Base-by-base conservation (phyloP, 2,329 filamentous ascomycete species). In the Triangularia setosa region DNA sequence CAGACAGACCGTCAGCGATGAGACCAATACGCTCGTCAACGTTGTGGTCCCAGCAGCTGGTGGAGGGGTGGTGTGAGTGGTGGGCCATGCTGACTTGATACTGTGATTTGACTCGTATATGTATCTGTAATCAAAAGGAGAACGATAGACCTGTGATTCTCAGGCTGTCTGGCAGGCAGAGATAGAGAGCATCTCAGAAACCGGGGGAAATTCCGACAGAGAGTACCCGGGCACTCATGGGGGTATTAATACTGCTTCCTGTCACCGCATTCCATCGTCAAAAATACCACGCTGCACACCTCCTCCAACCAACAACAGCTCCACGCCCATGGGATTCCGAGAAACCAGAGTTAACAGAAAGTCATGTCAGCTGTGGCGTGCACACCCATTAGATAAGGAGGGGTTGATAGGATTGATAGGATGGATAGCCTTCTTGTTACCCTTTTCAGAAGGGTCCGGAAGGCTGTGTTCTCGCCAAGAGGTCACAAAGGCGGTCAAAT, bases 21-120 rank as follows among this genome's bases (percentile, higher is more conserved):
- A 61, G 48, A 11, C 59, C 27, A 16, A 61, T 55, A 3, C 59
- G 59, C 59, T 61, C n/a, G 23, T 61, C 59, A 23, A 53, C 59
- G 9, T 28, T 61, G n/a, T 56, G 59, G 14, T 61, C 18, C 59
- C 59, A 61, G 18, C 48, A 61, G 16, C 16, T 58, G n/a, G n/a
- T 48, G 0, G n/a, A 18, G n/a, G 40, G 40, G 7, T 21, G 40
- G n/a, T 48, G 40, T 21, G 40, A 21, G 40, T 48, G 40, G 3
- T 48, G 40, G 18, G 40, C n/a, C 40, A 48, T 48, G 40, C 18
- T 40, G 12, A 4, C 2, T n/a, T 40, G 35, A 4, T 18, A 6
- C 16, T 40, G 18, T 12, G n/a, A 18, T 18, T 12, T 18, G 4
- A 40, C 12, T n/a, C 11, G 35, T 40, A 14, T n/a, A 16, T n/a